Evolutionary conservation across 768 basidiomycete genomes (phyloP).

Genomic region (Tricholoma furcatifolium): DNA sequence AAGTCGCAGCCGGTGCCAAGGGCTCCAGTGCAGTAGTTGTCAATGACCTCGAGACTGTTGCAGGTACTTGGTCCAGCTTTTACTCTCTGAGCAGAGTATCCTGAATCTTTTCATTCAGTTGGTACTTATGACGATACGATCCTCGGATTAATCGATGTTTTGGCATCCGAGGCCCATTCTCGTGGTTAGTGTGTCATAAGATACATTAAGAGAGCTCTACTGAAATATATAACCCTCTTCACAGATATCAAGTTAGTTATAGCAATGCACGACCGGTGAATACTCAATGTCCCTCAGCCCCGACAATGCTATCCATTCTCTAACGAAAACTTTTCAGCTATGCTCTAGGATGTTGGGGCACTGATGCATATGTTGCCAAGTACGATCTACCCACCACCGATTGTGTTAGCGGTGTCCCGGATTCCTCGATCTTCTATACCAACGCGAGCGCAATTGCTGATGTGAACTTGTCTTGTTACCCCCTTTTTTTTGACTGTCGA

Average conservation of each 20-base stretch:
- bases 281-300: not conserved
- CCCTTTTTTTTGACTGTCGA: not conserved
- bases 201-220: not conserved
- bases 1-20: conserved; percentile 21
- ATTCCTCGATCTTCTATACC: conserved; percentile 24
- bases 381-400: conserved; percentile 20
- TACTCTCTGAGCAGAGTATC: not conserved
- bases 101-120: conserved; percentile 11
- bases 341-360: conserved; percentile 26
- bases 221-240: not conserved
- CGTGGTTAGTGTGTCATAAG: conserved; percentile 12
- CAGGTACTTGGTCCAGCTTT: conserved; percentile 8
- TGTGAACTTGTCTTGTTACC: conserved; percentile 3
- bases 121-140: conserved; percentile 24
- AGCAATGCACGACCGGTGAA: conserved; percentile 25
- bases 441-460: conserved; percentile 24
- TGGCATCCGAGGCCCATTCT: conserved; percentile 23
- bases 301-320: not conserved
- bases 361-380: conserved; percentile 24
- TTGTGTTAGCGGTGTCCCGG: conserved; percentile 24
- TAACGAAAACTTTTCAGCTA: conserved; percentile 7
- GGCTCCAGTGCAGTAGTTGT: conserved; percentile 22
- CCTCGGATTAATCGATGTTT: conserved; percentile 20
- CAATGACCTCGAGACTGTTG: conserved; percentile 22
- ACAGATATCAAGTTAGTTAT: conserved; percentile 26